These are phyloP conservation scores for Kregervanrija delftensis DNA, from an alignment of 805 yeast genomes.

Conservation along the genomic window DNA sequence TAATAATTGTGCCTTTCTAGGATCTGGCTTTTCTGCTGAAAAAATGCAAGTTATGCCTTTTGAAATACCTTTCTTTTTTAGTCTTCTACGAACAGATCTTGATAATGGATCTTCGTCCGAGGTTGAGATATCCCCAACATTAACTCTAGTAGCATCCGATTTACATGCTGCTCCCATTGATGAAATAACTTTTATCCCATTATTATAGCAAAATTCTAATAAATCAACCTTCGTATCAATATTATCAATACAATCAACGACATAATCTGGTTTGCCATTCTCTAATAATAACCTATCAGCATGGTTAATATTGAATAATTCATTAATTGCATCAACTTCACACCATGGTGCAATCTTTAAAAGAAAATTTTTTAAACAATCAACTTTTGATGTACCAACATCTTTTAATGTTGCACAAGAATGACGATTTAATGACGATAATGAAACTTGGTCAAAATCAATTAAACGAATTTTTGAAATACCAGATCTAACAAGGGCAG, in stretches of 20 bases:
- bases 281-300: constrained; percentile 55
- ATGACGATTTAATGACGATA: constrained; percentile 88
- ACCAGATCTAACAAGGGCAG: constrained; percentile 90
- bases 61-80: constrained; percentile 71
- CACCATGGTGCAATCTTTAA: constrained; percentile 89
- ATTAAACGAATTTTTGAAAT: constrained; percentile 70
- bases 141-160: constrained; percentile 88
- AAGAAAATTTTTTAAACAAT: constrained; percentile 65
- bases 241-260: constrained; percentile 95
- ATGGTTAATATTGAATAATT: constrained; percentile 63
- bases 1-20: constrained; percentile 79
- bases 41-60: constrained; percentile 81
- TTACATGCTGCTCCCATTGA: constrained; percentile 98
- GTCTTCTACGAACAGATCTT: constrained; percentile 75
- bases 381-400: constrained; percentile 90
- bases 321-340: constrained; percentile 67
- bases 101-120: constrained; percentile 95
- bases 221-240: constrained; percentile 95
- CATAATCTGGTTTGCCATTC: constrained; percentile 56
- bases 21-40: constrained; percentile 95
- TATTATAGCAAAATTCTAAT: constrained; percentile 59
- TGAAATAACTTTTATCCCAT: constrained; percentile 63
- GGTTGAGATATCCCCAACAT: constrained; percentile 79
- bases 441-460: constrained; percentile 94
- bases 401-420: constrained; percentile 88